Evolutionary conservation across 2,329 filamentous ascomycete species (phyloP), one percentile per base, ranked within the genome.

Genomic region (Colletotrichum lini): DNA sequence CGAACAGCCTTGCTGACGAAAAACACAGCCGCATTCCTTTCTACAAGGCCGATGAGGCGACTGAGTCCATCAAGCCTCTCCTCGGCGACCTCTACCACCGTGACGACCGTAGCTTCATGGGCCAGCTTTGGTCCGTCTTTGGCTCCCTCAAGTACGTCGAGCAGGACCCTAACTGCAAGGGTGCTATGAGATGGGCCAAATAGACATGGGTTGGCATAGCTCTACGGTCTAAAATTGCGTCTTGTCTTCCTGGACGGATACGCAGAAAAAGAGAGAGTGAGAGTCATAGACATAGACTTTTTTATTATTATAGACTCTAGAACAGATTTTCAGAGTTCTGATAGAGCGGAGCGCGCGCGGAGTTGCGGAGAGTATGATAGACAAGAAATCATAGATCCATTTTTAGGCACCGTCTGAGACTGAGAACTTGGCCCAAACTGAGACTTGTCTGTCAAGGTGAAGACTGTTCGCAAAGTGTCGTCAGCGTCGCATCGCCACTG

Each of bases 31-130:
- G 81, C 45, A 90, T 90, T 56, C 89, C 89, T 16, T 90, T 90
- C 79, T 91, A 91, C 82, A 83, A 89, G 74, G 88, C 88, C 26
- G 84, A 87, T 71, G 85, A 89, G 77, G 88, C 88, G n/a, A 89
- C 88, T 12, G 81, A 85, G 68, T 86, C 88, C 47, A 88, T 91
- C 77, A 84, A 83, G 76, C 84, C 84, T 12, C 79, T 90, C n/a
- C 84, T 91, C 21, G 88, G 88, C 9, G 81, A 85, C 40, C 81
- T 86, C 65, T 91, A 91, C 80, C 82, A 82, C 76, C 77, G 79
- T 10, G 85, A 87, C 58, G 77, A 82, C 15, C 76, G 80, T 60
- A 82, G 80, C 30, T 87, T 87, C 77, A 73, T 85, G 65, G 81
- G 82, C 60, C 81, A 83, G 65, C 80, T 87, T 57, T 85, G 84